phyloP scores from a whole-genome alignment of 805 yeast genomes.

The Clavispora phyllophila region DNA sequence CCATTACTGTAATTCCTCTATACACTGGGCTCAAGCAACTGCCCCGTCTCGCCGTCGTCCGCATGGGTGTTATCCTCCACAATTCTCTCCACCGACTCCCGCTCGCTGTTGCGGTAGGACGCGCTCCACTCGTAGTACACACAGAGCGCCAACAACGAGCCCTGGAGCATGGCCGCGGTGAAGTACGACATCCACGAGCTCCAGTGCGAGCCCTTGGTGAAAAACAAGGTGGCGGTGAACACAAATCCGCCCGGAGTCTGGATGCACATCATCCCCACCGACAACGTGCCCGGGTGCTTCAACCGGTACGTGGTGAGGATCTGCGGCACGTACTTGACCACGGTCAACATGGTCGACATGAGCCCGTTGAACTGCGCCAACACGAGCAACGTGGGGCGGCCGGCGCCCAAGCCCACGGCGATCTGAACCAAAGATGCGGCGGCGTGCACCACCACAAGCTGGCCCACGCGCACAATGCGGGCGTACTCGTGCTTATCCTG shows the following conservation, averaged over 20 bases:
- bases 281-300: constrained; percentile 75
- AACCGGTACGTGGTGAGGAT: constrained; percentile 61
- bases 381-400: constrained; percentile 19
- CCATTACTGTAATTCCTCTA: too few relatives aligned
- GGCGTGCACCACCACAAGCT: constrained; percentile 35
- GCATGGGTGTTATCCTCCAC: constrained; percentile 5
- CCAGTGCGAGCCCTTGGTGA: constrained; percentile 77
- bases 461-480: constrained; percentile 37
- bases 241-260: constrained; percentile 88
- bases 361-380: constrained; percentile 63
- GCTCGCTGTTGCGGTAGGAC: constrained; percentile 7
- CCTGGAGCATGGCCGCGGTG: constrained; percentile 66
- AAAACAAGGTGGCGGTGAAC: constrained; percentile 68
- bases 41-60: background rate
- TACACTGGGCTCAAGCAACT: background rate
- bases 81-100: constrained; percentile 7
- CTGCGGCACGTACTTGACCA: constrained; percentile 77
- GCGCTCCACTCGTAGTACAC: constrained; percentile 36
- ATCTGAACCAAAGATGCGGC: constrained; percentile 30
- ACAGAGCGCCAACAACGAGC: constrained; percentile 57
- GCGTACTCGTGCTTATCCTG: constrained; percentile 43
- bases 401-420: constrained; percentile 25
- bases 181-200: constrained; percentile 81
- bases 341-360: constrained; percentile 56
- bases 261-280: constrained; percentile 74